Evolutionary conservation across 352 stramenopile genomes (phyloP).

Genomic region (Phytophthora syringae): DNA sequence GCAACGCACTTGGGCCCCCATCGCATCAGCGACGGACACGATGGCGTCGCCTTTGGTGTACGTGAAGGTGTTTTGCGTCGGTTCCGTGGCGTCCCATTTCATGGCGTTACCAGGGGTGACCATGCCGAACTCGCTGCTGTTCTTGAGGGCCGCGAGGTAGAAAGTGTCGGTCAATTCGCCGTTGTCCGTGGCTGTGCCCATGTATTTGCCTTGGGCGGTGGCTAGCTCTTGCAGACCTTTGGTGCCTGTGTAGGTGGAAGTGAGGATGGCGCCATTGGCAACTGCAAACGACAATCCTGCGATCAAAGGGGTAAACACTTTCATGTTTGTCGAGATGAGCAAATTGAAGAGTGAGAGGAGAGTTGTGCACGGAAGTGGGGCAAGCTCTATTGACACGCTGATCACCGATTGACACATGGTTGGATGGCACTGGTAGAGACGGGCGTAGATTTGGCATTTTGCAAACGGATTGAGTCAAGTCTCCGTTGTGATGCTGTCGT

Average conservation of each 20-base stretch:
- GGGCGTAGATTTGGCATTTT: too few species aligned
- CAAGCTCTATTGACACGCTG: too few species aligned
- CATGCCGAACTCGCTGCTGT: constrained; percentile 38
- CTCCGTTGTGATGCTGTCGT: too few species aligned
- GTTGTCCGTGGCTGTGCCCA: constrained; percentile 34
- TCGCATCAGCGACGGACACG: constrained; percentile 27
- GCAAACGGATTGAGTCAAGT: too few species aligned
- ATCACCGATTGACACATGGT: too few species aligned
- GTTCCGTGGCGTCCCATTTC: constrained; percentile 40
- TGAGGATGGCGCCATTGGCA: constrained; percentile 14
- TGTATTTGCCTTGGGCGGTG: constrained; percentile 38
- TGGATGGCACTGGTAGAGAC: too few species aligned
- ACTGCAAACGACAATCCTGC: too few species aligned
- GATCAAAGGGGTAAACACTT: too few species aligned
- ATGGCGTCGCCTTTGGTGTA: constrained; percentile 27
- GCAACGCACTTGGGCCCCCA: constrained; percentile 35
- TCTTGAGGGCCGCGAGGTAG: constrained; percentile 34
- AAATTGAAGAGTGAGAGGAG: too few species aligned
- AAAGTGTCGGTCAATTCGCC: constrained; percentile 21
- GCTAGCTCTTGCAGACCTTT: constrained; percentile 34
- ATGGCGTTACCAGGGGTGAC: constrained; percentile 39
- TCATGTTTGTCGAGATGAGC: too few species aligned
- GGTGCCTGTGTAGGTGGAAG: constrained; percentile 35
- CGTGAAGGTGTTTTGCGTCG: constrained; percentile 23
- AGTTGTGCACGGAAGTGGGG: too few species aligned